These are phyloP conservation scores for Sodiomyces alkalinus DNA, from an alignment of 2,329 filamentous ascomycete genomes.

Conservation along the genomic window DNA sequence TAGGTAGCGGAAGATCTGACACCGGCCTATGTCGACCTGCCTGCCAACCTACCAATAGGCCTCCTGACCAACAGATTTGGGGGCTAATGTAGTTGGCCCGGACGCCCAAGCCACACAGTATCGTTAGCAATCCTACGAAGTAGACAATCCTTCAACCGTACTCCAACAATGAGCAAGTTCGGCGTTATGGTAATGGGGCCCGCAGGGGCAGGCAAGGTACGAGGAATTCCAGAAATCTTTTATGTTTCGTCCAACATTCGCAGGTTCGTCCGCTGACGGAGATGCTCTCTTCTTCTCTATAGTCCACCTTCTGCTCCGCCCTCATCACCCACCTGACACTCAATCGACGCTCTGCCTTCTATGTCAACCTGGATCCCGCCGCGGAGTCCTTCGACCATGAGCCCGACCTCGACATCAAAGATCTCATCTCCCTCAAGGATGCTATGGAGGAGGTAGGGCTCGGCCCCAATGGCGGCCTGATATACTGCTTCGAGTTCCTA, in stretches of 20 bases:
- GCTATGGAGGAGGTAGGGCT: slow-evolving; percentile 91
- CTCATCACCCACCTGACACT: slow-evolving; percentile 87
- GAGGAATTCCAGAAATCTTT: too few species aligned
- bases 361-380: slow-evolving; percentile 95
- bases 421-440: slow-evolving; percentile 84
- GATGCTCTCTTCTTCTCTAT: too few species aligned
- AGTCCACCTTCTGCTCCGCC: slow-evolving; percentile 88
- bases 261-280: background rate
- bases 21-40: too few species aligned
- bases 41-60: too few species aligned
- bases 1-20: too few species aligned
- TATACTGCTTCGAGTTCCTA: slow-evolving; percentile 94
- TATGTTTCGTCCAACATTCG: too few species aligned
- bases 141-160: background rate
- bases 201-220: slow-evolving; percentile 80
- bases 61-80: too few species aligned
- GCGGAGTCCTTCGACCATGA: slow-evolving; percentile 85
- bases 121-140: background rate
- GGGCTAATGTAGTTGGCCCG: too few species aligned
- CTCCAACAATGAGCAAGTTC: slow-evolving; percentile 68
- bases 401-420: slow-evolving; percentile 89
- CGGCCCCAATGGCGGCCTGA: slow-evolving; percentile 81
- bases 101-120: background rate
- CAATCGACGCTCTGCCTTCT: slow-evolving; percentile 87
- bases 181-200: slow-evolving; percentile 93